Percentiles rank a stretch among this genome's conserved stretches.
These are phyloP conservation scores for Phlebiopsis gigantea DNA, from an alignment of 768 basidiomycete genomes.

Conservation along the genomic window DNA sequence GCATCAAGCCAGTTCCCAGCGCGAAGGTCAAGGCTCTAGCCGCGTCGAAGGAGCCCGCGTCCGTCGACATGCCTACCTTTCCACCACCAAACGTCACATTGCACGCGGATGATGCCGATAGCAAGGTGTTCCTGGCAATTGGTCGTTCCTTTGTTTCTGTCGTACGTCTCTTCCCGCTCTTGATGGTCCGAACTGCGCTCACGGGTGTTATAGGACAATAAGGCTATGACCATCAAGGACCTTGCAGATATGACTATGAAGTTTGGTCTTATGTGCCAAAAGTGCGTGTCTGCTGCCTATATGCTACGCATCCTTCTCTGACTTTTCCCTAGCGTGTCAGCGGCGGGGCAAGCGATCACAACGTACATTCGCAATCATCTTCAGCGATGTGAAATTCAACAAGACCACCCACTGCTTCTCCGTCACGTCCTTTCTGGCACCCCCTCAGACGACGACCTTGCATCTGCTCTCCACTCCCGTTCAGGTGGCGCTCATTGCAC, in stretches of 20 bases:
- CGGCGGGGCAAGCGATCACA: slow-evolving; percentile 77
- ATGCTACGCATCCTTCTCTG: slow-evolving; percentile 2
- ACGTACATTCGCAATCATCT: slow-evolving; percentile 76
- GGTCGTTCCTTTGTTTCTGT: slow-evolving; percentile 70
- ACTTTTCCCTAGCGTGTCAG: slow-evolving; percentile 49
- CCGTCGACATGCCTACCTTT: slow-evolving; percentile 35
- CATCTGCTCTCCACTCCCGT: slow-evolving; percentile 64
- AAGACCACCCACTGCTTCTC: slow-evolving; percentile 70
- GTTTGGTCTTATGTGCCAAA: slow-evolving; percentile 69
- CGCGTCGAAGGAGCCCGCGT: slow-evolving; percentile 16
- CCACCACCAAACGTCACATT: slow-evolving; percentile 62
- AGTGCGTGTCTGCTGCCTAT: slow-evolving; percentile 38
- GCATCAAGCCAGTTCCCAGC: slow-evolving; percentile 28
- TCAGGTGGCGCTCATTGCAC: slow-evolving; percentile 57
- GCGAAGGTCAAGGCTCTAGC: slow-evolving; percentile 16
- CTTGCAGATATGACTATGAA: slow-evolving; percentile 65
- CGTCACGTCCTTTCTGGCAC: slow-evolving; percentile 72
- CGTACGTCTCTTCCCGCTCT: slow-evolving; percentile 36
- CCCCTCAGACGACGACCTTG: slow-evolving; percentile 64
- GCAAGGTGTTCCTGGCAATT: slow-evolving; percentile 70
- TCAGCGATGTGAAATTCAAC: slow-evolving; percentile 62
- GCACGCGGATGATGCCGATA: slow-evolving; percentile 68
- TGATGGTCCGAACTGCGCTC: background rate
- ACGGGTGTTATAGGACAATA: slow-evolving; percentile 52
- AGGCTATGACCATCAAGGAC: slow-evolving; percentile 84